Evolutionary conservation across 306 rosid genomes (phyloP).

Genomic region (Quercus berberidifolia): DNA sequence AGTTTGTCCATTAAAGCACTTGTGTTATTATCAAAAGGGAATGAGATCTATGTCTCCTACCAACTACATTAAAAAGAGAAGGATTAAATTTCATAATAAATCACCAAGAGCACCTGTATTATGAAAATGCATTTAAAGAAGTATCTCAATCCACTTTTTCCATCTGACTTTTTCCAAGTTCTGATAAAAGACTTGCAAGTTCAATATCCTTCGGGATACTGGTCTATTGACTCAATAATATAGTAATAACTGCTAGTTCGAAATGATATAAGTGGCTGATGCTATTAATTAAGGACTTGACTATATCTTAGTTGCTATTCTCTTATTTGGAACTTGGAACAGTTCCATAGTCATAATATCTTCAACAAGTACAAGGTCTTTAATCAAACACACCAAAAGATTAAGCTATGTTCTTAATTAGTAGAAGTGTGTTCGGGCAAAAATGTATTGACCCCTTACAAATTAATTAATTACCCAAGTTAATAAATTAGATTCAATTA

Average conservation of each 20-base stretch:
- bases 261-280: background rate
- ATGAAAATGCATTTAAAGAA: slow-evolving; percentile 38
- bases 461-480: too few species aligned
- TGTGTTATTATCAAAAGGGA: slow-evolving; percentile 12
- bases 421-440: too few species aligned
- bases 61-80: slow-evolving; percentile 17
- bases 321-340: background rate
- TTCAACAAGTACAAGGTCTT: too few species aligned
- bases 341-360: too few species aligned
- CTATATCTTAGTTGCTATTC: too few species aligned
- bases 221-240: background rate
- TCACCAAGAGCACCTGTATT: slow-evolving; percentile 24
- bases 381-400: too few species aligned
- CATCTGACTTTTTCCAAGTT: slow-evolving; percentile 4
- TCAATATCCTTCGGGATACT: background rate
- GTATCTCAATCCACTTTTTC: slow-evolving; percentile 9
- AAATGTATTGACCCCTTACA: too few species aligned
- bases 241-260: background rate
- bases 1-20: slow-evolving; percentile 18
- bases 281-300: too few species aligned
- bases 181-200: background rate
- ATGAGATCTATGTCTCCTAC: slow-evolving; percentile 8
- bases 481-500: too few species aligned
- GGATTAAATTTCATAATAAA: slow-evolving; percentile 24
- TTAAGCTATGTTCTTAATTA: too few species aligned